Evolutionary conservation across 129 eudicot species (phyloP), one percentile per base, ranked within the genome.

Genomic region (Logfia minima): DNA sequence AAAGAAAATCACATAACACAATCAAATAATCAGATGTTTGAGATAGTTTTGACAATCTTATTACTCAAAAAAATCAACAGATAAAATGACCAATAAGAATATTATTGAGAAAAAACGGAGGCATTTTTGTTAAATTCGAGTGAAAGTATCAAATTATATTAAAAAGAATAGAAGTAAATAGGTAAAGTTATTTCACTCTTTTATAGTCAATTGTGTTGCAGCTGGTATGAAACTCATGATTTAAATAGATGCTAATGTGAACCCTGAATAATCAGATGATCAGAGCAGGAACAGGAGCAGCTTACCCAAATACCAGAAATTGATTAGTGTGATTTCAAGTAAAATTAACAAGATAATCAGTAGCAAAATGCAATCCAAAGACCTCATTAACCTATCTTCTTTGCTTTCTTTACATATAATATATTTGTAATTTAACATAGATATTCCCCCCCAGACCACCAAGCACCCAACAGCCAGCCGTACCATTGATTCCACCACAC

Each of bases 1-100:
- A 65, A 41, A 83, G 39, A 75, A 5, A 39, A 3, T 65, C 7
- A 29, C 43, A 51, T 64, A 31, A 14, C 71, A 81, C 63, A 70
- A 51, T 39, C 53, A 45, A 45, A 45, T 13, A 45, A 45, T 45
- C 53, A 45, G 53, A 45, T 13, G 18, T 13, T 45, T 45, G 53
- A 45, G 53, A 45, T 17, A 18, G 17, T 45, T 39, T 39, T 39
- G 45, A 39, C 45, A 39, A 8, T 39, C 45, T 39, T 39, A 39
- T 39, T 8, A 39, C 11, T 39, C 45, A 39, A 39, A 39, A 39
- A 39, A 9, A 45, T 45, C 53, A 45, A 45, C 53, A 45, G 53
- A 45, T 45, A 45, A 2, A 45, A 45, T 11, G 53, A 45, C 53
- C 17, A 45, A 11, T 45, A 45, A 45, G 5, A 45, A 45, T 45